Conservation (phyloP, 306 rosid genomes). For the Chamaecrista fasciculata region DNA sequence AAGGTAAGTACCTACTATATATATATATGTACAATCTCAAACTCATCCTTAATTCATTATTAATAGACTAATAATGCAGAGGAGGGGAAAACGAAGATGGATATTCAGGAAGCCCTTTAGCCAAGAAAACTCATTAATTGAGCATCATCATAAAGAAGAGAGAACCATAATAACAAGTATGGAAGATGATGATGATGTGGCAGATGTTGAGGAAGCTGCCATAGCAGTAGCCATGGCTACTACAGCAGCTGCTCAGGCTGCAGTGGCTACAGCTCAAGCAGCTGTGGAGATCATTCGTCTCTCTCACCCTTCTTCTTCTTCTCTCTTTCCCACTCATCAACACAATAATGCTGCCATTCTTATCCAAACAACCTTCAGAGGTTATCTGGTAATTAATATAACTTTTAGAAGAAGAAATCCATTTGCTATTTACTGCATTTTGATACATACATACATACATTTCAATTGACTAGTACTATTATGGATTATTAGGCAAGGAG, state of each 20-base stretch:
- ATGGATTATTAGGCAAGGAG: conserved; percentile 49
- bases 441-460: background rate
- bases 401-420: no score
- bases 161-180: conserved; percentile 29
- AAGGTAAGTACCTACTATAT: no score
- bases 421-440: background rate
- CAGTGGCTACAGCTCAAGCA: conserved; percentile 43
- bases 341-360: conserved; percentile 42
- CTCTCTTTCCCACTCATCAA: conserved; percentile 34
- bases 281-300: conserved; percentile 41
- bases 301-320: conserved; percentile 44
- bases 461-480: background rate
- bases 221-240: conserved; percentile 48
- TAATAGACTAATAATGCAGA: no score
- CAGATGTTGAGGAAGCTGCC: no score
- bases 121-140: conserved; percentile 34
- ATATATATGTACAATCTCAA: background rate
- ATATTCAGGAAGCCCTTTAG: conserved; percentile 42
- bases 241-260: conserved; percentile 45
- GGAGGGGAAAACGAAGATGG: conserved; percentile 62
- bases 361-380: conserved; percentile 57
- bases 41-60: background rate
- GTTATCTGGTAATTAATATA: conserved; percentile 51
- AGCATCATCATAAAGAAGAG: conserved; percentile 16
- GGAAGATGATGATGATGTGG: conserved; percentile 21